Conservation (phyloP, 345 rosid species). For the Erodium maritimum region DNA sequence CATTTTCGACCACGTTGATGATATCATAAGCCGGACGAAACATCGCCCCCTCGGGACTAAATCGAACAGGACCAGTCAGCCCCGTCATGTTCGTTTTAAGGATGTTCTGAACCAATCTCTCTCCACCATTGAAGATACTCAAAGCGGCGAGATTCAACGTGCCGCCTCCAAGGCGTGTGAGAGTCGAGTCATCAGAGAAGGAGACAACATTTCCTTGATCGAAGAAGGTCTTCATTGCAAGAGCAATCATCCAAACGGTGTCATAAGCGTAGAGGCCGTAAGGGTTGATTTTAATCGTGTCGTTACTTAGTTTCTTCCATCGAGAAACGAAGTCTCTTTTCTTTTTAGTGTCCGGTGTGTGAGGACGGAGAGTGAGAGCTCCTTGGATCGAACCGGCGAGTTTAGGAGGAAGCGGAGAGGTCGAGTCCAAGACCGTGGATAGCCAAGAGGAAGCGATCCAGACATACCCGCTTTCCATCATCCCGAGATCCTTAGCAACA, state of each 20-base stretch:
- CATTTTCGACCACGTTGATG: background rate
- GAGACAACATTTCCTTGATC: conserved; percentile 1
- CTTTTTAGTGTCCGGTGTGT: conserved; percentile 3
- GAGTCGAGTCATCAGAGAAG: conserved; percentile 4
- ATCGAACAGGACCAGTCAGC: conserved; percentile 8
- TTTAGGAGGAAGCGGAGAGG: background rate
- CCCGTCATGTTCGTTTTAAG: conserved; percentile 3
- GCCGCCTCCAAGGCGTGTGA: background rate
- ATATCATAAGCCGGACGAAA: background rate
- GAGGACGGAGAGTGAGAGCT: conserved; percentile 4
- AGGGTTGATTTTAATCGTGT: background rate
- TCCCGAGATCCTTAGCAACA: conserved; percentile 1
- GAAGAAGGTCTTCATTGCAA: conserved; percentile 7
- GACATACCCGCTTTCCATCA: conserved; percentile 6
- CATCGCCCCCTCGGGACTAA: conserved; percentile 4
- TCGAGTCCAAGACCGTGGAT: conserved; percentile 4
- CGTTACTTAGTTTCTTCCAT: conserved; percentile 8
- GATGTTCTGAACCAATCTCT: conserved; percentile 3
- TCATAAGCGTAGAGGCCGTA: conserved; percentile 15
- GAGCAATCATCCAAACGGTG: conserved; percentile 16
- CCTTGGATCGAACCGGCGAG: conserved; percentile 2
- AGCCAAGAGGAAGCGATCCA: conserved; percentile 15
- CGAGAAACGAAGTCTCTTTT: conserved; percentile 8
- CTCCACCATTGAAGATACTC: conserved; percentile 9
- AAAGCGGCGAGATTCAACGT: background rate